Evolutionary conservation across 495 filamentous ascomycete species (phyloP), one percentile per base, ranked within the genome.

Genomic region (Talaromyces adpressus): DNA sequence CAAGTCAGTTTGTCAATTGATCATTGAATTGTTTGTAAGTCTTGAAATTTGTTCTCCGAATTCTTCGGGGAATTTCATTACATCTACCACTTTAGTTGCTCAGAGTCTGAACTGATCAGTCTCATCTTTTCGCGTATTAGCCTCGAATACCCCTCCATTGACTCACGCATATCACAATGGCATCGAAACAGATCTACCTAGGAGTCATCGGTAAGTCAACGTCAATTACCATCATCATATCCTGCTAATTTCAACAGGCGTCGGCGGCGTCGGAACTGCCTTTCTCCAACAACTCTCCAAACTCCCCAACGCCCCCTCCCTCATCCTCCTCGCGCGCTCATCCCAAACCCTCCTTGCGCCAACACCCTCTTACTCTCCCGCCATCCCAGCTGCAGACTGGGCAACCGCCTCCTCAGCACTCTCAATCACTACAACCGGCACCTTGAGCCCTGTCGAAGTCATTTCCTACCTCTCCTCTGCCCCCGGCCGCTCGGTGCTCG

Each of bases 261-360:
- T 88, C 66, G 94, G 94, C 68, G 93, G 94, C 61, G 94, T 98
- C 60, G 94, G 94, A 64, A 90, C 90, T 73, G 85, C 85, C 70
- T 97, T 98, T 83, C 87, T 98, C 66, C 76, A 79, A 62, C 94
- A 98, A 74, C 86, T 97, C 63, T 74, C 82, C 8, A 82, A 80
- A 62, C 79, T 88, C 57, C 79, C 85, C 68, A 81, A 83, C 70
- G 74, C 82, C 18, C 81, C 96, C 41, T 83, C 83, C 62, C 85
- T 97, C 23, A 82, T 91, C 76, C 84, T 93, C 71, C 87, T 97
- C 64, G 85, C 89, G 54, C 90, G 90, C 53, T 91, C 88, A 74
- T 88, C 86, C 63, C 91, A 91, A 71, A 86, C 87, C 36, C 76
- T 97, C 67, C 86, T 87, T 71, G 85, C 83, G 63, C 72, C 75